Evolutionary conservation across 306 rosid genomes (phyloP), one percentile per base, ranked within the genome.

Genomic region (Macrotyloma uniflorum): DNA sequence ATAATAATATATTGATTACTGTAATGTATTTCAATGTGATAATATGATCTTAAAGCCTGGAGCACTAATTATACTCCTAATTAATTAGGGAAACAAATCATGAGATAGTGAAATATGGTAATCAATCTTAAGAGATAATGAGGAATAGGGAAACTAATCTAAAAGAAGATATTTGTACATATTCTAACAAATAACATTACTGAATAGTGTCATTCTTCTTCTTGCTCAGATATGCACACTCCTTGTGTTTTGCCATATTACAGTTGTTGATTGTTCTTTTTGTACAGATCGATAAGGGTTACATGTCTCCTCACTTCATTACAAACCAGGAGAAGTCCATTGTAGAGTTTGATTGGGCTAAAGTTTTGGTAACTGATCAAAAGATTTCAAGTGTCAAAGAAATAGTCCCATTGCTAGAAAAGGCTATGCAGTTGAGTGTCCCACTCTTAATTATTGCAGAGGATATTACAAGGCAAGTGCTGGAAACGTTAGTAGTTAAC

Each of bases 361-460:
- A 85, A 89, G 91, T 93, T 80, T 91, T 95, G 80, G 96, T 95
- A 67, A 92, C 98, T 67, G 98, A 95, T 89, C 97, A 93, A 66
- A 92, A 79, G 92, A 93, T 95, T 84, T 87, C 87, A 18, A 77
- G 80, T 11, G 90, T 93, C 76, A 89, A 85, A 83, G 96, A 95
- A 85, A 89, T 95, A 43, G 74, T 93, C 75, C 97, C 98, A 36
- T 79, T 95, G 63, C 77, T 95, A 76, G 98, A 95, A 84, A 95
- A 95, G 90, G 90, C 92, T 59, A 85, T 82, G 79, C 98, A 95
- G 80, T 82, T 95, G 86, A 88, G 91, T 87, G 93, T 79, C 69
- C 98, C 98, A 47, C 89, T 95, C 78, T 89, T 95, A 61, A 87
- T 95, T 75, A 82, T 95, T 85, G 97, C 98, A 8, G 98, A 95